Evolutionary conservation across 1,139 yeast genomes (phyloP).

Genomic region (Wickerhamomyces sp.): DNA sequence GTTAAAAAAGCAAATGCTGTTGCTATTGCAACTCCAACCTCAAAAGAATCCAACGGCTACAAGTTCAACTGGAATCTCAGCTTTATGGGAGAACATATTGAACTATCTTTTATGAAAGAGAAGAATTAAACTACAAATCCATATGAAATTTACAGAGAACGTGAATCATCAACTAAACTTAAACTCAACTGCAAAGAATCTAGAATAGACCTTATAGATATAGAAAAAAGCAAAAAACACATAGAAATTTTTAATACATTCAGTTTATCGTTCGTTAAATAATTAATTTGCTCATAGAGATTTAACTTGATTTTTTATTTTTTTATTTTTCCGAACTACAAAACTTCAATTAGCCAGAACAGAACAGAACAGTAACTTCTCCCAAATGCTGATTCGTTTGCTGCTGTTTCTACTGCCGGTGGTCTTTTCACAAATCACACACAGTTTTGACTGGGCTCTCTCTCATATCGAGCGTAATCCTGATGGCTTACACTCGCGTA

Average conservation of each 20-base stretch:
- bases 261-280: no score
- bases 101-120: not conserved
- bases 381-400: not conserved
- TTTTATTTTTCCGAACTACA: no score
- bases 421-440: constrained; percentile 28
- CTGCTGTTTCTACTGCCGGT: not conserved
- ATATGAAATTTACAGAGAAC: not conserved
- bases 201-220: no score
- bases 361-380: no score
- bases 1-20: constrained; percentile 31
- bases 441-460: constrained; percentile 38
- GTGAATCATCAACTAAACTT: no score
- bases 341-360: not conserved
- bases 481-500: constrained; percentile 33
- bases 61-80: constrained; percentile 1
- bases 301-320: no score
- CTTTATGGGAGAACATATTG: not conserved
- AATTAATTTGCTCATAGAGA: no score
- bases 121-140: not conserved
- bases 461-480: constrained; percentile 40
- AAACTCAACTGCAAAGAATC: no score
- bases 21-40: constrained; percentile 10
- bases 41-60: not conserved
- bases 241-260: no score
- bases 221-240: no score